A percentile compares a stretch with the other conserved stretches of the same genome.
Evolutionary conservation across 2,329 filamentous ascomycete species (phyloP).

Genomic region (Pezicula rhizophila): DNA sequence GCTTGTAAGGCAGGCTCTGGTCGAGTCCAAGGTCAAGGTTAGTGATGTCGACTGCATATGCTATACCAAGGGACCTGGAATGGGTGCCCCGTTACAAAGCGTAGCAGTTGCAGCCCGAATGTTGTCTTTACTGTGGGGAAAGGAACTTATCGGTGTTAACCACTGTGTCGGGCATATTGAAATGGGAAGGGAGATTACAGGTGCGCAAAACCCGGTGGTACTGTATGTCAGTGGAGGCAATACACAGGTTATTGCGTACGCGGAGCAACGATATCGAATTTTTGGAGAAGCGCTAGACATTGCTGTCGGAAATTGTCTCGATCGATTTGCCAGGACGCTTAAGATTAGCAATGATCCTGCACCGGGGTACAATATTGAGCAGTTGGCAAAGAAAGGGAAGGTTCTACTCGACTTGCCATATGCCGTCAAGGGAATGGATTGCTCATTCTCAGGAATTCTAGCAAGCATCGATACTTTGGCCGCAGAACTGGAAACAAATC

Average conservation of each 20-base stretch:
- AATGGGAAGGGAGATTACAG: constrained; percentile 92
- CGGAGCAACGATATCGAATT: constrained; percentile 89
- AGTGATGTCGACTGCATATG: constrained; percentile 82
- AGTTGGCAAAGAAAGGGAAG: constrained; percentile 70
- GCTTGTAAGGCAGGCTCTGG: constrained; percentile 74
- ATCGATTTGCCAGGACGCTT: constrained; percentile 88
- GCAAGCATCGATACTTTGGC: constrained; percentile 78
- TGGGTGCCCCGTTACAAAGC: constrained; percentile 86
- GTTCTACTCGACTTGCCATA: constrained; percentile 84
- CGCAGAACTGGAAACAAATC: constrained; percentile 50
- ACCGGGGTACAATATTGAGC: constrained; percentile 96
- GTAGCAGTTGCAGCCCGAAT: constrained; percentile 83
- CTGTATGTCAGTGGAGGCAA: constrained; percentile 95
- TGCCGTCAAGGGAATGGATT: constrained; percentile 98
- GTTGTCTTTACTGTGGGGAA: constrained; percentile 75
- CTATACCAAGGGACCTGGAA: constrained; percentile 92
- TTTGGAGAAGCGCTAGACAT: constrained; percentile 98
- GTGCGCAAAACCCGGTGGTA: constrained; percentile 85
- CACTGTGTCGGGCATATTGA: constrained; percentile 98
- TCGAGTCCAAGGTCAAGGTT: constrained; percentile 55
- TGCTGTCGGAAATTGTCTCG: constrained; percentile 93
- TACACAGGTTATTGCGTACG: constrained; percentile 96
- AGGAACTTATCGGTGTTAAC: constrained; percentile 90
- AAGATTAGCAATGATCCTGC: constrained; percentile 92
- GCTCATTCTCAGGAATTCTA: constrained; percentile 88